These are phyloP conservation scores for Hyphodiscus sp. DNA, from an alignment of 2,329 filamentous ascomycete species.

Conservation along the genomic window DNA sequence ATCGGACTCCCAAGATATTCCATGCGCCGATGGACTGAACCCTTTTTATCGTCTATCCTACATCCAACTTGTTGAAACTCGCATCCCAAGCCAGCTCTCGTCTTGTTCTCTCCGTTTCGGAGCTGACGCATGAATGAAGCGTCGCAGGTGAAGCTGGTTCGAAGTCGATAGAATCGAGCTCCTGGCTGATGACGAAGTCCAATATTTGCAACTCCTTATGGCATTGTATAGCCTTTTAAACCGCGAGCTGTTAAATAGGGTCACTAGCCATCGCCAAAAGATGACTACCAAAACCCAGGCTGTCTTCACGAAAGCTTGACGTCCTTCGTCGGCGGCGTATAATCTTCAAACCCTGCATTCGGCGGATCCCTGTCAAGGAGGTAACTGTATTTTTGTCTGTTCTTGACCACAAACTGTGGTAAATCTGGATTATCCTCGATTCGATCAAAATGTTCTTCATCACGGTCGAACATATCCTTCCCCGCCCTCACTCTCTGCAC, in stretches of 20 bases:
- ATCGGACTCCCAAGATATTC: background rate
- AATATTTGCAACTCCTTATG: no score
- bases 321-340: background rate
- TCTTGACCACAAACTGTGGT: conserved; percentile 32
- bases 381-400: conserved; percentile 7
- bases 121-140: no score
- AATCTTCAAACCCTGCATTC: conserved; percentile 11
- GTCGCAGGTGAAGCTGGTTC: background rate
- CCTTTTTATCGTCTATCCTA: background rate
- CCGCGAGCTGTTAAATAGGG: no score
- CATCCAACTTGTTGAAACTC: background rate
- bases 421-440: conserved; percentile 35
- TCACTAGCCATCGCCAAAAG: no score
- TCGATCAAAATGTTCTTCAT: conserved; percentile 27
- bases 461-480: conserved; percentile 34
- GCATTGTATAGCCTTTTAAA: no score
- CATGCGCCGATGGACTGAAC: background rate
- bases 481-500: conserved; percentile 36
- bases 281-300: no score
- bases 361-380: conserved; percentile 8
- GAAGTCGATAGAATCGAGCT: no score
- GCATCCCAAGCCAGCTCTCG: no score
- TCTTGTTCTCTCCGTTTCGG: no score
- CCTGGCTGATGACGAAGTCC: no score
- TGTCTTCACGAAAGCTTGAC: background rate